Conservation (phyloP, 148 eudicot species). For the Polygonum aviculare region DNA sequence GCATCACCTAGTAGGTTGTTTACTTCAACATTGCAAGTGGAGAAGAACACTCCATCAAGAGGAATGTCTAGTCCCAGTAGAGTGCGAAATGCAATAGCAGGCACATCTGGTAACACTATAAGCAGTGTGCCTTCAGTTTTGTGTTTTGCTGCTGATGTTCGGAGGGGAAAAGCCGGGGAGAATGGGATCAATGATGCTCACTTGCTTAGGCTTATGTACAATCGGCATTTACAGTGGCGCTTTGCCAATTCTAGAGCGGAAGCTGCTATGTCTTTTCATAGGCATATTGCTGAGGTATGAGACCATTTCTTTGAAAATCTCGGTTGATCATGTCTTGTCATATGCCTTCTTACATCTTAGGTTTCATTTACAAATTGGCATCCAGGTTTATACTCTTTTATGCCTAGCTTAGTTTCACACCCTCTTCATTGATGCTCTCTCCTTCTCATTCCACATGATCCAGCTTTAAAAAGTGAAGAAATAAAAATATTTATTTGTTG, state of each 20-base stretch:
- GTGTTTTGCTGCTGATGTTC: constrained; percentile 46
- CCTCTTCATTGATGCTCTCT: not conserved
- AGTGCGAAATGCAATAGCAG: constrained; percentile 30
- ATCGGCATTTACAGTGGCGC: constrained; percentile 81
- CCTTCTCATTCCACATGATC: not conserved
- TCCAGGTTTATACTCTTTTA: not conserved
- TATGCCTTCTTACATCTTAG: not conserved
- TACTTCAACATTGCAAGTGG: constrained; percentile 6
- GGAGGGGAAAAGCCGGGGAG: constrained; percentile 62
- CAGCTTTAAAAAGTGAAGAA: not conserved
- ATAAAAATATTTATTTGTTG: not conserved
- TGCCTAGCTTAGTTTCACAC: not conserved
- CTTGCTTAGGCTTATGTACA: constrained; percentile 49
- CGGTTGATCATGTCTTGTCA: not conserved
- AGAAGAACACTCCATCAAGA: constrained; percentile 32
- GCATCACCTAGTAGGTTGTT: constrained; percentile 10
- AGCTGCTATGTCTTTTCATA: constrained; percentile 36
- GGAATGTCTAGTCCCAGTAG: constrained; percentile 50
- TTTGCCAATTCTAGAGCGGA: constrained; percentile 67
- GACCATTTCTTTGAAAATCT: not conserved
- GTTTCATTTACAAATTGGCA: not conserved
- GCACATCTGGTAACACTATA: constrained; percentile 14
- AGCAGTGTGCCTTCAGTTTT: constrained; percentile 43
- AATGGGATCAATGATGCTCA: constrained; percentile 57
- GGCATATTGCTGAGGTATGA: constrained; percentile 55